Percentiles rank a stretch among this genome's conserved stretches.
These are phyloP conservation scores for Candida sojae DNA, from an alignment of 1,139 yeast species.

Conservation along the genomic window DNA sequence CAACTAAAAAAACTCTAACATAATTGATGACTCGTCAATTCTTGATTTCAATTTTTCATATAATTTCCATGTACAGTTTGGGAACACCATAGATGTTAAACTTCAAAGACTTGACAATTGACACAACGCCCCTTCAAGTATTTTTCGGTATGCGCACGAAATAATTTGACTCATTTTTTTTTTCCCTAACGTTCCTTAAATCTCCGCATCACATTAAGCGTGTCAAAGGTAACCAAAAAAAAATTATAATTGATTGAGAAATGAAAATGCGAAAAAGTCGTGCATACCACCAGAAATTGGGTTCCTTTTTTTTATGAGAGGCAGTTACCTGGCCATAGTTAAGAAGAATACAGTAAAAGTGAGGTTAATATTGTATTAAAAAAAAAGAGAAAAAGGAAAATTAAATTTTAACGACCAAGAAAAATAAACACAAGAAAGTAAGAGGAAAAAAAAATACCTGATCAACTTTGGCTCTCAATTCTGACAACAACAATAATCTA, in stretches of 20 bases:
- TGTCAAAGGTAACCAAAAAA: not conserved
- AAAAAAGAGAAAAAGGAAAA: not conserved
- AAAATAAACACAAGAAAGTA: not conserved
- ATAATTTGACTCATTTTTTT: not conserved
- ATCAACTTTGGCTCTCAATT: not conserved
- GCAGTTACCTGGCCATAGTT: conserved; percentile 2
- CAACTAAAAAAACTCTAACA: too few relatives aligned
- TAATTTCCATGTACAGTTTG: too few relatives aligned
- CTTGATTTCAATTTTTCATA: too few relatives aligned
- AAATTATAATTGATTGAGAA: not conserved
- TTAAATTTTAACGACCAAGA: not conserved
- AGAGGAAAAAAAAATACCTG: not conserved
- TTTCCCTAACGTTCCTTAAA: not conserved
- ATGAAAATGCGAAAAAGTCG: not conserved
- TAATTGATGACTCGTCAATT: too few relatives aligned
- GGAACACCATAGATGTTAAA: too few relatives aligned
- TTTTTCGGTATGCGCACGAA: too few relatives aligned
- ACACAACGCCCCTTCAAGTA: too few relatives aligned
- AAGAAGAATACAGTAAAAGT: not conserved
- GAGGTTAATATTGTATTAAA: not conserved
- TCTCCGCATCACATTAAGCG: not conserved
- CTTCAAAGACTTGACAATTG: too few relatives aligned
- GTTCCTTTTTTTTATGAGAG: not conserved
- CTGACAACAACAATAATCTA: not conserved
- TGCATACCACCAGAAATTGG: not conserved